Evolutionary conservation across 805 yeast species (phyloP).

Genomic region (Sugiyamaella chiloensis): DNA sequence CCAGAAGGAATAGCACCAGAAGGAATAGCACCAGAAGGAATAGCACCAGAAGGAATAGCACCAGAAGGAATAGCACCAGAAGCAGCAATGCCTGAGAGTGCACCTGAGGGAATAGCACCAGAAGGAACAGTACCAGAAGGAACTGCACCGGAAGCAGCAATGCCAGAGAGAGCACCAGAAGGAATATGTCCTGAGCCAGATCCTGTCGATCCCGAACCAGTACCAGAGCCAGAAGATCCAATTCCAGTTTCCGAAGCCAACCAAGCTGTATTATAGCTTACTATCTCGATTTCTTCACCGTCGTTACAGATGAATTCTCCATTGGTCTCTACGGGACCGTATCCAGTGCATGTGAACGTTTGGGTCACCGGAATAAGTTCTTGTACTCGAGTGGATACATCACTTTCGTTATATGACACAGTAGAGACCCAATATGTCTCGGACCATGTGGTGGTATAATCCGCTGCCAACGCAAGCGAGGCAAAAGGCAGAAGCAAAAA

Average conservation of each 20-base stretch:
- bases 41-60: background rate
- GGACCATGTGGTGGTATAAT: background rate
- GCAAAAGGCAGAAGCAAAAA: background rate
- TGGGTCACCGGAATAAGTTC: background rate
- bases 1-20: background rate
- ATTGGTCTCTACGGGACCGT: background rate
- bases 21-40: background rate
- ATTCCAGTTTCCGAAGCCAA: constrained; percentile 5
- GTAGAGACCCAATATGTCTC: background rate
- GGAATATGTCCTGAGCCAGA: background rate
- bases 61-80: background rate
- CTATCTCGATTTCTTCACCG: constrained; percentile 2
- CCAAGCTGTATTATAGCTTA: constrained; percentile 1
- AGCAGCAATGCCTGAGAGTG: background rate
- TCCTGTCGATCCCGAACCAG: background rate
- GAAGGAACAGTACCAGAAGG: background rate
- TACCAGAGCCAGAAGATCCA: constrained; percentile 9
- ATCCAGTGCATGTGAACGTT: constrained; percentile 2
- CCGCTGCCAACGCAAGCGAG: background rate
- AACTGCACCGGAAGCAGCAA: background rate
- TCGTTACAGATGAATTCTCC: background rate
- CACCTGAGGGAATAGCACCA: background rate
- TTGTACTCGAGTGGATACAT: background rate
- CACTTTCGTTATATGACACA: background rate
- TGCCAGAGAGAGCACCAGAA: background rate